Base-by-base conservation (phyloP, 2,329 filamentous ascomycete species). In the Colletotrichum sp. region DNA sequence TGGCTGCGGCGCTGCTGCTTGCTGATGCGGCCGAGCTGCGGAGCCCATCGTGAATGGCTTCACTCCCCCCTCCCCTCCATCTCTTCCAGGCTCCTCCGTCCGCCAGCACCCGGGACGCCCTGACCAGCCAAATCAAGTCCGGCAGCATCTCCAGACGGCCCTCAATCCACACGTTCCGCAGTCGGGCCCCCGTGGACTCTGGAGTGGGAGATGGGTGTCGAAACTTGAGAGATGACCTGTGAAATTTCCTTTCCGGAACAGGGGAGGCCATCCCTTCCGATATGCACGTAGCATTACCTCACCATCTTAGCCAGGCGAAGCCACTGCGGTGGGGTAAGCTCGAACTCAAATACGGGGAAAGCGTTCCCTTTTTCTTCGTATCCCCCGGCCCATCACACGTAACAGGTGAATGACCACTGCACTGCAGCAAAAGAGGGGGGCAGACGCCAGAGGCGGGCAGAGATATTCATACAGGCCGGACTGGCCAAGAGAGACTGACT, bases 281-380 rank as follows among this genome's bases (percentile, higher is more conserved):
- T 75, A 68, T 75, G 73, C 73, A 75, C 55, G 70, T 73, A 52
- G 70, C 68, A 73, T 73, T 73, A 73, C 70, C 73, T 73, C 73
- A 73, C 64, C 64, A 75, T 25, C 57, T 75, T 36, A 68, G 70
- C 73, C 72, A 48, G 70, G 73, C 70, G 44, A 73, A 75, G 73
- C 70, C 70, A 73, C 70, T 27, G 70, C 48, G 55, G 68, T 75
- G 73, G 73, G 73, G 73, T 65, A 65, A 34, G 48, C 27, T 68
- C 34, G 64, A 73, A 68, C 30, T 60, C 64, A 73, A 73, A 75
- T 73, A 75, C 70, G 64, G 73, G 73, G 70, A 67, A 60, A 57
- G 64, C 44, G 32, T 66, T 44, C 72, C 64, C 32, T 72, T n/a
- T 67, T 68, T 57, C 73, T 75, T 73, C 73, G 73, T 75, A 73